These are phyloP conservation scores for Phlebopus sp. DNA, from an alignment of 1,284 basidiomycete species.

Conservation along the genomic window DNA sequence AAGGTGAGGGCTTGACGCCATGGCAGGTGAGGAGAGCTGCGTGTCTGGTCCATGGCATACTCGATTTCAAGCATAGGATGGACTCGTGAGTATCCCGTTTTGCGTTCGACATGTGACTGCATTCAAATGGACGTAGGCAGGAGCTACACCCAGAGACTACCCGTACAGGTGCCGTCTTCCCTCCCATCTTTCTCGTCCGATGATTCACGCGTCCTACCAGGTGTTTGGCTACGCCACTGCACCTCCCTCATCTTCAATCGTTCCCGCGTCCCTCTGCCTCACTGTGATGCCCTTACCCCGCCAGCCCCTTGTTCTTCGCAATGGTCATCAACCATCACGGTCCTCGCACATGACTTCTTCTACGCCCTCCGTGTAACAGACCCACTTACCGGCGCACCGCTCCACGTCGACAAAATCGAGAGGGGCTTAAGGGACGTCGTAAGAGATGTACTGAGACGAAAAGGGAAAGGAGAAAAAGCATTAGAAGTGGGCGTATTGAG, in stretches of 20 bases:
- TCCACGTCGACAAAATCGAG: slow-evolving; percentile 61
- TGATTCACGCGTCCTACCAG: slow-evolving; percentile 33
- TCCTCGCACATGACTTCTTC: slow-evolving; percentile 80
- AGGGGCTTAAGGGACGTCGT: slow-evolving; percentile 64
- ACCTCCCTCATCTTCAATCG: slow-evolving; percentile 72
- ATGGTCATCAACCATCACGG: slow-evolving; percentile 49
- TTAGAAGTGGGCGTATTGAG: slow-evolving; percentile 72
- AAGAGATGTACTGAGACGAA: slow-evolving; percentile 60
- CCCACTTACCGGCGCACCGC: slow-evolving; percentile 27
- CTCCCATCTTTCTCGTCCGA: background rate
- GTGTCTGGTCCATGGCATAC: slow-evolving; percentile 75
- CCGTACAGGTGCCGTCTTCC: slow-evolving; percentile 42
- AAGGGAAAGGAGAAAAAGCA: slow-evolving; percentile 52
- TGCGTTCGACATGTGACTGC: slow-evolving; percentile 3
- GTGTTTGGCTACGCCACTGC: slow-evolving; percentile 62
- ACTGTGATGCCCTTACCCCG: slow-evolving; percentile 60
- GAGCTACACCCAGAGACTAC: slow-evolving; percentile 56
- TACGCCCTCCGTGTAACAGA: slow-evolving; percentile 70
- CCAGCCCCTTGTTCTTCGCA: slow-evolving; percentile 47
- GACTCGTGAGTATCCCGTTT: slow-evolving; percentile 47
- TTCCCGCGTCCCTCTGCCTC: slow-evolving; percentile 65
- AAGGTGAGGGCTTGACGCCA: slow-evolving; percentile 53
- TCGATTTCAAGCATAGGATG: slow-evolving; percentile 77
- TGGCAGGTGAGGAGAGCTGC: slow-evolving; percentile 89
- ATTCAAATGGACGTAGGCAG: slow-evolving; percentile 38